These are phyloP conservation scores for Quercus suber DNA, from an alignment of 306 rosid species.

Conservation along the genomic window DNA sequence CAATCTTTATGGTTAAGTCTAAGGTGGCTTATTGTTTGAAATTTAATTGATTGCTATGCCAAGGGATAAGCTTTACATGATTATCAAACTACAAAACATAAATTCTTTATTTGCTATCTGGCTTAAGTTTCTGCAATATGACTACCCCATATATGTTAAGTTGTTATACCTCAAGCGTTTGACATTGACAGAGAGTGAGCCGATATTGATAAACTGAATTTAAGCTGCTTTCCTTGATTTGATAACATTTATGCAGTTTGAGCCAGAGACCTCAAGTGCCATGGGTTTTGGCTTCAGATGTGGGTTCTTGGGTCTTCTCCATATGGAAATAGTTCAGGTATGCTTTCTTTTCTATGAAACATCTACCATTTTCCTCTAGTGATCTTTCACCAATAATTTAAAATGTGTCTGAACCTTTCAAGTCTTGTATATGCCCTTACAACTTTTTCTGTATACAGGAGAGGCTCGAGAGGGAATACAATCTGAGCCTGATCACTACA, in stretches of 20 bases:
- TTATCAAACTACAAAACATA: neutral
- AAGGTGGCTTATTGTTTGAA: neutral
- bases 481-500: slow-evolving; percentile 74
- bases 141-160: neutral
- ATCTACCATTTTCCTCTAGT: slow-evolving; percentile 15
- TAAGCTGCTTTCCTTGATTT: slow-evolving; percentile 19
- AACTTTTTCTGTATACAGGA: slow-evolving; percentile 46
- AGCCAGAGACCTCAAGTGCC: slow-evolving; percentile 93
- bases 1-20: neutral
- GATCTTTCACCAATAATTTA: slow-evolving; percentile 2
- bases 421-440: slow-evolving; percentile 21
- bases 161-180: slow-evolving; percentile 8
- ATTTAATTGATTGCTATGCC: slow-evolving; percentile 9
- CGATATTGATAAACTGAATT: slow-evolving; percentile 17
- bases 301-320: slow-evolving; percentile 94
- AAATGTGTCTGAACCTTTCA: slow-evolving; percentile 11
- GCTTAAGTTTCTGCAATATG: slow-evolving; percentile 1
- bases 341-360: slow-evolving; percentile 3
- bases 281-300: slow-evolving; percentile 99
- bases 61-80: slow-evolving; percentile 9
- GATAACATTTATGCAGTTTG: slow-evolving; percentile 51
- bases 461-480: slow-evolving; percentile 78
- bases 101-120: slow-evolving; percentile 1
- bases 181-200: neutral
- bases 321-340: slow-evolving; percentile 98